phyloP scores from a whole-genome alignment of 2,329 filamentous ascomycete species.

The Sporothrix brunneoviolacea region DNA sequence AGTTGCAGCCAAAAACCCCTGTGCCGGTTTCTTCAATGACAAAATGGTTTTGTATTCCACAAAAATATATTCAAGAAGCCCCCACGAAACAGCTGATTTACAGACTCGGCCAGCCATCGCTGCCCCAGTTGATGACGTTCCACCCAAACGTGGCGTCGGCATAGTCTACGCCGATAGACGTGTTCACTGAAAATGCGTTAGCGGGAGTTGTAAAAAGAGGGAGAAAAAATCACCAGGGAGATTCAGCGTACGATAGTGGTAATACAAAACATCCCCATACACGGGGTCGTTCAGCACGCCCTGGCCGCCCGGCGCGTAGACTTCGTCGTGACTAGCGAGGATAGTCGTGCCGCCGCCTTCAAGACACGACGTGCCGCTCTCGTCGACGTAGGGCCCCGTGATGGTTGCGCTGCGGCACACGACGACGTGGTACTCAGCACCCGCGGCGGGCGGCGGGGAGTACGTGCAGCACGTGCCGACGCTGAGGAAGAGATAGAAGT shows the following conservation, averaged over 20 bases:
- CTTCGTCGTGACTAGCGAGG: slow-evolving; percentile 47
- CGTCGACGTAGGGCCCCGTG: slow-evolving; percentile 51
- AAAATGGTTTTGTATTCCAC: too few species aligned
- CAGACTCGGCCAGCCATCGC: slow-evolving; percentile 6
- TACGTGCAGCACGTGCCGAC: slow-evolving; percentile 35
- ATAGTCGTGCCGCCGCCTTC: slow-evolving; percentile 52
- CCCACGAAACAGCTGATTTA: too few species aligned
- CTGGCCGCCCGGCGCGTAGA: slow-evolving; percentile 59
- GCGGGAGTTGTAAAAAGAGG: background rate
- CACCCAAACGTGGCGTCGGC: slow-evolving; percentile 1
- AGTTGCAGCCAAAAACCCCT: too few species aligned
- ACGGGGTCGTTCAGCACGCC: slow-evolving; percentile 46
- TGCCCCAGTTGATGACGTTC: slow-evolving; percentile 7
- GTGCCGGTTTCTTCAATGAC: too few species aligned
- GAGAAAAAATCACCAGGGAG: too few species aligned
- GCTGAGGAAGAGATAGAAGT: slow-evolving; percentile 61
- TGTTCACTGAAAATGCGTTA: background rate
- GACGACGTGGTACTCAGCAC: slow-evolving; percentile 56
- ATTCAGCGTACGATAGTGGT: slow-evolving; percentile 48
- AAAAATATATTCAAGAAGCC: too few species aligned
- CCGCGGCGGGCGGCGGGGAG: slow-evolving; percentile 2
- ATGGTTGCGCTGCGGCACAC: slow-evolving; percentile 52
- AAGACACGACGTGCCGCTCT: slow-evolving; percentile 44
- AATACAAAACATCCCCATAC: slow-evolving; percentile 45
- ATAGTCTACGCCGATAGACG: slow-evolving; percentile 5